These are phyloP conservation scores for Fraxinus paxiana DNA, from an alignment of 305 asterid species.

Conservation along the genomic window DNA sequence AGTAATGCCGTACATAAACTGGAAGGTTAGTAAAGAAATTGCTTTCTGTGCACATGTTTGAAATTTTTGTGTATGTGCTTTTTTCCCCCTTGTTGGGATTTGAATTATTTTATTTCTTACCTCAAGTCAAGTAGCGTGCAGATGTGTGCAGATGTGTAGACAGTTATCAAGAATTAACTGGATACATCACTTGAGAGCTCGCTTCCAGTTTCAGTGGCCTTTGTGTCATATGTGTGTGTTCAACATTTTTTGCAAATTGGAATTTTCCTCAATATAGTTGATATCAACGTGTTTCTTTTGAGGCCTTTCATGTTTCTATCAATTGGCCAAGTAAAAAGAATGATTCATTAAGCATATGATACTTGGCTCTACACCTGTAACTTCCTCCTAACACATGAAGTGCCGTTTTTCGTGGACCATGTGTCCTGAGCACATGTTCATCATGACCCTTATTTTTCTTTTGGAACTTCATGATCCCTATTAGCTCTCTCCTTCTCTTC, in stretches of 20 bases:
- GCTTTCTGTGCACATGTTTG: conserved; percentile 1
- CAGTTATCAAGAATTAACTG: neutral
- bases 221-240: neutral
- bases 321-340: neutral
- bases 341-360: neutral
- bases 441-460: neutral
- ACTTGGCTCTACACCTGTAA: neutral
- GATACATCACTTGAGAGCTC: neutral
- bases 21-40: conserved; percentile 47
- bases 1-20: conserved; percentile 60
- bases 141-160: neutral
- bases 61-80: neutral
- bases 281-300: neutral
- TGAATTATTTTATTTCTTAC: neutral
- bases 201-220: neutral
- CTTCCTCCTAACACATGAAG: neutral
- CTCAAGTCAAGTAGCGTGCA: neutral
- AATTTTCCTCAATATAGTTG: neutral
- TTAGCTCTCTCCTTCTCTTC: neutral
- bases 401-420: neutral
- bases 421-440: neutral
- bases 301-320: neutral
- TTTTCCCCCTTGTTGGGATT: neutral
- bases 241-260: neutral
- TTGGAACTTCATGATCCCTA: neutral